phyloP scores from a whole-genome alignment of 2,329 filamentous ascomycete genomes.

The Raffaelea arxii region DNA sequence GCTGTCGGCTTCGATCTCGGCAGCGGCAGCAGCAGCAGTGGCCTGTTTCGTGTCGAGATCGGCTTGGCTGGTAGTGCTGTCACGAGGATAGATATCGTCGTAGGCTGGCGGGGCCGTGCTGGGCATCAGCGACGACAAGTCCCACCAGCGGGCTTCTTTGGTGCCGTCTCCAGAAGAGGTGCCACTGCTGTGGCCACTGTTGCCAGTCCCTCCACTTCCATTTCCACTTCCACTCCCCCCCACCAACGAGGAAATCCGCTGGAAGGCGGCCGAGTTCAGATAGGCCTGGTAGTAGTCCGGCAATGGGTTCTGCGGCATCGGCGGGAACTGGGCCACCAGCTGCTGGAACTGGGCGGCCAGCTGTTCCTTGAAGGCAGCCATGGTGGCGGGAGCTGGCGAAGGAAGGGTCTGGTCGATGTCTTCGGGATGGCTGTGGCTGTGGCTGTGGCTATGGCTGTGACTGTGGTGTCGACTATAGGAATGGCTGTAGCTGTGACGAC shows the following conservation, averaged over 20 bases:
- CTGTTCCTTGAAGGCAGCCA: slow-evolving; percentile 65
- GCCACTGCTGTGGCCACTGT: slow-evolving; percentile 28
- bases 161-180: slow-evolving; percentile 24
- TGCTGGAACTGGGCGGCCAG: slow-evolving; percentile 65
- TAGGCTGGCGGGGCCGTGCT: slow-evolving; percentile 60
- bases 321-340: slow-evolving; percentile 55
- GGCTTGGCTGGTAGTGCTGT: too few species aligned
- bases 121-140: slow-evolving; percentile 47
- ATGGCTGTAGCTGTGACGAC: not conserved
- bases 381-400: slow-evolving; percentile 50
- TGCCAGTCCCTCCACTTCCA: slow-evolving; percentile 26
- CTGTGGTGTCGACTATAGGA: slow-evolving; percentile 10
- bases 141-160: slow-evolving; percentile 55
- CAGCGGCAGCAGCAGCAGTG: slow-evolving; percentile 47
- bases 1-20: slow-evolving; percentile 47
- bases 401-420: slow-evolving; percentile 28
- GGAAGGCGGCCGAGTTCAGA: slow-evolving; percentile 50
- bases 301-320: slow-evolving; percentile 29
- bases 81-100: slow-evolving; percentile 55
- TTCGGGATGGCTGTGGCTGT: slow-evolving; percentile 17
- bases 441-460: slow-evolving; percentile 13
- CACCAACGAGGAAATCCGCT: slow-evolving; percentile 62
- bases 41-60: slow-evolving; percentile 46
- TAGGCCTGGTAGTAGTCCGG: slow-evolving; percentile 61
- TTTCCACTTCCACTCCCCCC: slow-evolving; percentile 37